These are phyloP conservation scores for Fusarium cyanostomum DNA, from an alignment of 2,329 filamentous ascomycete genomes.

Conservation along the genomic window DNA sequence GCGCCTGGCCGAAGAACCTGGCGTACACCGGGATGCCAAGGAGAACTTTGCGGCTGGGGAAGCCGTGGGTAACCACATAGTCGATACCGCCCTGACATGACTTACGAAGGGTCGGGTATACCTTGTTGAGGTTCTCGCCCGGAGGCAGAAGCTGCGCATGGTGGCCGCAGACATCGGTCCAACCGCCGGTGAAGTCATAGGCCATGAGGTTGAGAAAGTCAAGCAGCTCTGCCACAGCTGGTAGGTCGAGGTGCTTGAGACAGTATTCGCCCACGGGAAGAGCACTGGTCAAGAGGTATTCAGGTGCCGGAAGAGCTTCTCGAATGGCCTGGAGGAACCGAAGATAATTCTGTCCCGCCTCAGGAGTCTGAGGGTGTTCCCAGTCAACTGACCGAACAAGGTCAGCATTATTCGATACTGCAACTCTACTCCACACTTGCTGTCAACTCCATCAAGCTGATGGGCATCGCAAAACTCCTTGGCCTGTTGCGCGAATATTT, in stretches of 20 bases:
- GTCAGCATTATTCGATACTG: neutral
- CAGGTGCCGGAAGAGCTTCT: slow-evolving; percentile 61
- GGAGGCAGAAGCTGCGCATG: slow-evolving; percentile 69
- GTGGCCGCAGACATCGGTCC: slow-evolving; percentile 68
- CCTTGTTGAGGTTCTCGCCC: slow-evolving; percentile 29
- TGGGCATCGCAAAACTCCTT: slow-evolving; percentile 64
- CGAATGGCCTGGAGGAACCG: slow-evolving; percentile 65
- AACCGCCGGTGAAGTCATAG: slow-evolving; percentile 74
- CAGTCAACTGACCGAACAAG: slow-evolving; percentile 64
- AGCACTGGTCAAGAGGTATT: slow-evolving; percentile 68
- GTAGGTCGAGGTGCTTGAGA: slow-evolving; percentile 67
- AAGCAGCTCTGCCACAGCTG: slow-evolving; percentile 59
- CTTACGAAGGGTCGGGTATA: slow-evolving; percentile 43
- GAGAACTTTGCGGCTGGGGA: slow-evolving; percentile 66
- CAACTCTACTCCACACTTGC: slow-evolving; percentile 48
- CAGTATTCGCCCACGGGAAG: slow-evolving; percentile 71
- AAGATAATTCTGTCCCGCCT: slow-evolving; percentile 67
- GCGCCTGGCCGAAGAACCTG: slow-evolving; percentile 66
- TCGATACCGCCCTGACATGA: slow-evolving; percentile 66
- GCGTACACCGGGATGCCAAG: slow-evolving; percentile 72
- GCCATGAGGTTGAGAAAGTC: slow-evolving; percentile 75
- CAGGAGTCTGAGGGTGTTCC: slow-evolving; percentile 68
- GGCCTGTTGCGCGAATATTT: slow-evolving; percentile 64
- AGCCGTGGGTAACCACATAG: slow-evolving; percentile 62
- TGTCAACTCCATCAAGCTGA: slow-evolving; percentile 71